A percentile compares a stretch with the other conserved stretches of the same genome.
Conservation (phyloP, 2,329 filamentous ascomycete species). For the Xylaria sp. region DNA sequence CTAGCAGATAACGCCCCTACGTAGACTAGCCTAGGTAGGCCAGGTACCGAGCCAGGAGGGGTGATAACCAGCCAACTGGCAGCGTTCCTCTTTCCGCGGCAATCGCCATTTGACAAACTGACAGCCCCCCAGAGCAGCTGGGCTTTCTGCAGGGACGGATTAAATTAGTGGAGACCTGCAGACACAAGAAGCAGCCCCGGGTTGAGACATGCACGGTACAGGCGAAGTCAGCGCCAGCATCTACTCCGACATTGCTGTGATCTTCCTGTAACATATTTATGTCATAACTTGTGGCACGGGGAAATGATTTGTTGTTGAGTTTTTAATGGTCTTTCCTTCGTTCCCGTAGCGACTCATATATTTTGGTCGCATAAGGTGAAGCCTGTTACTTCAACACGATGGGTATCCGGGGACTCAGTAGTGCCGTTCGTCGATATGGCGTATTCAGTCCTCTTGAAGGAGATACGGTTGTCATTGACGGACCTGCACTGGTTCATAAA, state of each 20-base stretch:
- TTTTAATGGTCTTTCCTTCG: background rate
- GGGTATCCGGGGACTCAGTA: slow-evolving; percentile 70
- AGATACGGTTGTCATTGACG: slow-evolving; percentile 72
- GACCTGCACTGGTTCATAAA: slow-evolving; percentile 81
- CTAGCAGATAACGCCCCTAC: background rate
- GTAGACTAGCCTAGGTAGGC: no score
- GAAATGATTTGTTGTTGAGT: background rate
- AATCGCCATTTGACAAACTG: background rate
- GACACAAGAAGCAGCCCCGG: no score
- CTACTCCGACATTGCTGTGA: background rate
- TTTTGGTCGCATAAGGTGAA: slow-evolving; percentile 8
- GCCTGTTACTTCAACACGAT: slow-evolving; percentile 49
- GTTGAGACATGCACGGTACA: background rate
- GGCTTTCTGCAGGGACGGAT: background rate
- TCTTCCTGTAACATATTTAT: background rate
- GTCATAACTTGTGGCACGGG: no score
- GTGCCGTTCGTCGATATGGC: slow-evolving; percentile 65
- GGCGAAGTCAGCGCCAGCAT: no score
- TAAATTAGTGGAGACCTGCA: background rate
- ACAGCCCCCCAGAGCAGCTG: background rate
- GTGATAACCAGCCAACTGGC: background rate
- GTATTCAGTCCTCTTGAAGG: slow-evolving; percentile 55
- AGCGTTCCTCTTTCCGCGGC: background rate
- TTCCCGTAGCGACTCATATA: background rate
- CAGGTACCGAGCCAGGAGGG: background rate